phyloP scores from a whole-genome alignment of 192 early-diverging fungal genomes.

The Backusella sp. region DNA sequence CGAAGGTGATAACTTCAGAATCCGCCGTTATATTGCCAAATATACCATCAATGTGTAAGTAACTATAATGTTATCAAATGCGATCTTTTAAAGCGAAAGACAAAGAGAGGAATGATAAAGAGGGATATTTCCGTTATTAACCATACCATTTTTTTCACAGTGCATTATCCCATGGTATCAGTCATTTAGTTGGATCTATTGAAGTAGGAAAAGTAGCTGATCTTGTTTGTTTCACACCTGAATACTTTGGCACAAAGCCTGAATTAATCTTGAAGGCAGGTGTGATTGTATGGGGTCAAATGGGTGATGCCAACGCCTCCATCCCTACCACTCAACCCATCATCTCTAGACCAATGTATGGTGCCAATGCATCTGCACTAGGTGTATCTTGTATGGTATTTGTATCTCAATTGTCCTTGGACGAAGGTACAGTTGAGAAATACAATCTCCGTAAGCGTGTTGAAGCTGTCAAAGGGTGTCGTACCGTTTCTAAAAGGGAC shows the following conservation, averaged over 20 bases:
- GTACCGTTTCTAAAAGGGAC: conserved; percentile 76
- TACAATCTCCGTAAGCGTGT: conserved; percentile 70
- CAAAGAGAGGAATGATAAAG: background rate
- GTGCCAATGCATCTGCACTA: conserved; percentile 59
- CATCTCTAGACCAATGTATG: conserved; percentile 85
- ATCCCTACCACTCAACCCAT: conserved; percentile 95
- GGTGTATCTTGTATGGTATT: conserved; percentile 71
- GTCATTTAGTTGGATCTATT: conserved; percentile 89
- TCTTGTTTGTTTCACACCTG: conserved; percentile 81
- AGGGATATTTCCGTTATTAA: background rate
- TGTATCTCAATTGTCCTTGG: conserved; percentile 75
- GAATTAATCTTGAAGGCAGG: conserved; percentile 88
- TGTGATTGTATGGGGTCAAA: conserved; percentile 77
- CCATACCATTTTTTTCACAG: conserved; percentile 34
- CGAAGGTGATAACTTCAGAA: conserved; percentile 84
- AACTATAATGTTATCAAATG: conserved; percentile 2
- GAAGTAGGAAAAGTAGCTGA: conserved; percentile 95
- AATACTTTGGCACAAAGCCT: conserved; percentile 89
- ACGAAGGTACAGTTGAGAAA: conserved; percentile 48
- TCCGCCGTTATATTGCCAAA: conserved; percentile 91
- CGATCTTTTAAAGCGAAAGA: background rate
- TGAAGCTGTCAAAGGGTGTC: conserved; percentile 72
- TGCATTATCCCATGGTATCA: conserved; percentile 84
- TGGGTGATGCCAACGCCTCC: conserved; percentile 94
- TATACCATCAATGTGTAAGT: conserved; percentile 96